Evolutionary conservation across 2,329 filamentous ascomycete species (phyloP), one percentile per base, ranked within the genome.

Genomic region (Zymoseptoria ardabiliae): DNA sequence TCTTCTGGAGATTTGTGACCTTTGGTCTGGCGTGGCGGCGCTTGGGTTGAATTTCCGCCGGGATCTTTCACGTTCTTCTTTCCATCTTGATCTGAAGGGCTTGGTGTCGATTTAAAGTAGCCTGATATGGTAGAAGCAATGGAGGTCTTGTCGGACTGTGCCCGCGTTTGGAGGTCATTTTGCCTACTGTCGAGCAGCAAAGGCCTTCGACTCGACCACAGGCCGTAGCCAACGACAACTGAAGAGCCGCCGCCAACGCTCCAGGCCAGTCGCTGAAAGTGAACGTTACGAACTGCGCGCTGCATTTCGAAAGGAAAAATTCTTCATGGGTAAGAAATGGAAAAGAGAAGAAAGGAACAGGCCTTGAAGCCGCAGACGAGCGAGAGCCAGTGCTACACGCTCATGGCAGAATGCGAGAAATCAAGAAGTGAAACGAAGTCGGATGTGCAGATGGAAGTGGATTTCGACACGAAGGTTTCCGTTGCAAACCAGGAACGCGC

Each of bases 21-120:
- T 50, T 64, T 65, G 7, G 65, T 69, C 51, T 68, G 66, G 20
- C 66, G 61, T 9, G 68, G 68, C 17, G 66, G 68, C 3, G 67
- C 28, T 50, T 68, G 66, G 20, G 58, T 56, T 2, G 13, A 45
- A n/a, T 13, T 45, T n/a, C 35, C 35, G 17, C 35, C n/a, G 35
- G 35, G 35, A 45, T 45, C 35, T n/a, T 45, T 45, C 35, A 45
- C 35, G 4, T 45, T 17, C 35, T 45, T 45, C 35, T 45, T n/a
- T 13, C 13, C 5, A 45, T 13, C 35, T n/a, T 45, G 11, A 17
- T 45, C 35, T 45, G 35, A 45, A 17, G 35, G 13, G 7, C n/a
- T n/a, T 13, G 13, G 13, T 45, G 35, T 17, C 7, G 35, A 17
- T 17, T 5, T 45, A n/a, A 45, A 45, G 11, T 45, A 45, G 35